Evolutionary conservation across 2,329 filamentous ascomycete species (phyloP), one percentile per base, ranked within the genome.

Genomic region (Periglandula ipomoeae): DNA sequence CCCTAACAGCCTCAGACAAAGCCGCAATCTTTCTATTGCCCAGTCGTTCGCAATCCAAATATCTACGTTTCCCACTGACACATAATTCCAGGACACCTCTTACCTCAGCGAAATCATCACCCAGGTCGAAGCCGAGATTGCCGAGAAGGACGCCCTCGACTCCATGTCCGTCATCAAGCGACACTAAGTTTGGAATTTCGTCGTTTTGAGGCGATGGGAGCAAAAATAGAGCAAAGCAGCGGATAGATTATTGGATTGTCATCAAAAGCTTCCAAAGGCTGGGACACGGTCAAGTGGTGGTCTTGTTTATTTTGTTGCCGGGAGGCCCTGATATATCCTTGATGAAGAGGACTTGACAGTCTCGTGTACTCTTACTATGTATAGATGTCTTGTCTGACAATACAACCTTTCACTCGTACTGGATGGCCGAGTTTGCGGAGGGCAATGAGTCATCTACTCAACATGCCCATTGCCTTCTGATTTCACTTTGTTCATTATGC

Each of bases 91-190:
- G 71, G 78, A 82, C 57, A 59, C 65, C 32, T 73, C 72, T 26
- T 81, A 82, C 69, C 72, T 82, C 40, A 58, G 62, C 55, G 74
- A 71, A 53, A 66, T 81, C 56, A 70, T 81, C 58, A 64, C 70
- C 55, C 63, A 78, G 63, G 65, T 81, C 61, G 64, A 71, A 63
- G 67, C 69, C 53, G 70, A 72, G 61, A 56, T 67, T 53, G 70
- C 68, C 51, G 78, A 82, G 71, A 73, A 71, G 68, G 63, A 69
- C 52, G 70, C 68, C 49, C 71, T 78, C 46, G 73, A 78, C 65
- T 67, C 72, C 53, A 65, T 78, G 56, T 63, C 67, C 52, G 65
- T 76, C 46, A 60, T 74, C 62, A 74, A 72, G 71, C 73, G 67
- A 65, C 70, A 75, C 64, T 70, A 67, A 52, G n/a, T 30, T 15